Percentiles rank a stretch among this genome's conserved stretches.
Conservation (phyloP, 305 asterid species). For the Ajuga reptans region DNA sequence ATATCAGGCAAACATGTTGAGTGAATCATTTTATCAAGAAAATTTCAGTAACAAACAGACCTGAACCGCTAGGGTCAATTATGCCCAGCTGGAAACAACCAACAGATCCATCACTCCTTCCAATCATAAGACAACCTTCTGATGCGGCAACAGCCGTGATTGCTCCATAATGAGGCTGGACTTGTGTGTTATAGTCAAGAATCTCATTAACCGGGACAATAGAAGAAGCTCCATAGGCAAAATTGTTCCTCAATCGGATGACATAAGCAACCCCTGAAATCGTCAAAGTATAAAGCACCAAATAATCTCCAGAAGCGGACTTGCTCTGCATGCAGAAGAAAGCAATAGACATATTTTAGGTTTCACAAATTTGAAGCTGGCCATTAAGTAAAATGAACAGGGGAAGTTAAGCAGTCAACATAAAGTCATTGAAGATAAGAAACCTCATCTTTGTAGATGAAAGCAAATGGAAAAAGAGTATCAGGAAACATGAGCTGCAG, state of each 20-base stretch:
- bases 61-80: constrained; percentile 59
- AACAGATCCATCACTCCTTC: constrained; percentile 82
- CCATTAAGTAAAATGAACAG: neutral
- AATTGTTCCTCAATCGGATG: constrained; percentile 50
- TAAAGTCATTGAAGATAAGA: constrained; percentile 17
- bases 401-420: constrained; percentile 5
- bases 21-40: neutral
- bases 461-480: constrained; percentile 67
- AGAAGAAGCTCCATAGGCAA: constrained; percentile 55
- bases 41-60: constrained; percentile 27
- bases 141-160: constrained; percentile 60
- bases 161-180: constrained; percentile 44
- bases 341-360: constrained; percentile 3
- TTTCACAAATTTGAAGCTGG: constrained; percentile 12
- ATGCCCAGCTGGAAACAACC: constrained; percentile 62
- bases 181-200: constrained; percentile 48
- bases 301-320: constrained; percentile 36
- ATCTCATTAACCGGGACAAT: constrained; percentile 48
- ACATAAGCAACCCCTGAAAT: constrained; percentile 73
- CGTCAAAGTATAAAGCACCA: constrained; percentile 66
- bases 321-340: constrained; percentile 40
- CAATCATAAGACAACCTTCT: constrained; percentile 53
- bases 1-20: neutral
- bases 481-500: constrained; percentile 64
- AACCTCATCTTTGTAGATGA: constrained; percentile 62